A percentile compares a stretch with the other conserved stretches of the same genome.
Evolutionary conservation across 2,329 filamentous ascomycete species (phyloP).

Genomic region (Periconia sp.): DNA sequence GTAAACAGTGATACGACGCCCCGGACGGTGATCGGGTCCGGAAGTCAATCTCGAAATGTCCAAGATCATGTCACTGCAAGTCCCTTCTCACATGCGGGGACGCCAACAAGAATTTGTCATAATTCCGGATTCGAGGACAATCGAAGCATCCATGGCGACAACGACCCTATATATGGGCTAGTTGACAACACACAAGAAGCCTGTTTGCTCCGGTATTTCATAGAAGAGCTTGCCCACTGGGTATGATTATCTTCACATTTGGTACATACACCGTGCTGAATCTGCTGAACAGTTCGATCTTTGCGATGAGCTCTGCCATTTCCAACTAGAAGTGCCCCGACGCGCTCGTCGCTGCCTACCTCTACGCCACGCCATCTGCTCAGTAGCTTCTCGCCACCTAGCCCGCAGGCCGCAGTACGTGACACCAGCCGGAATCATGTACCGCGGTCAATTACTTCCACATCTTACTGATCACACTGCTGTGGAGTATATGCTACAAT

Average conservation of each 20-base stretch:
- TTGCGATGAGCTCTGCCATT: background rate
- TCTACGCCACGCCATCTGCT: conserved; percentile 3
- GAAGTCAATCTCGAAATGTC: too few species aligned
- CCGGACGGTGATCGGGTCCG: too few species aligned
- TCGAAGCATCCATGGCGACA: too few species aligned
- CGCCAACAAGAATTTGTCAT: too few species aligned
- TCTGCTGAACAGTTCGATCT: background rate
- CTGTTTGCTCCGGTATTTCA: conserved; percentile 2
- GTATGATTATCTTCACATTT: background rate
- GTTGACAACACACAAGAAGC: too few species aligned
- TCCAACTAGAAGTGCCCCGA: background rate
- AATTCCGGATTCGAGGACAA: too few species aligned
- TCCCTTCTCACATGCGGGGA: too few species aligned
- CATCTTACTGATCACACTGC: background rate
- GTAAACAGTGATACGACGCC: too few species aligned
- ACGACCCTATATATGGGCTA: too few species aligned
- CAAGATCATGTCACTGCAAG: too few species aligned
- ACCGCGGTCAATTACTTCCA: background rate
- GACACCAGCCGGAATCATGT: conserved; percentile 1
- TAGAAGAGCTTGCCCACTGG: conserved; percentile 2
- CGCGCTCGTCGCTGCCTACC: background rate
- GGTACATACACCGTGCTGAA: background rate
- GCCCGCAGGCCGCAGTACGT: background rate
- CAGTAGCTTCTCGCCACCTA: background rate
- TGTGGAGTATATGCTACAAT: conserved; percentile 6